Percentiles rank a stretch among this genome's conserved stretches.
Conservation (phyloP, 2,329 filamentous ascomycete genomes). For the Thelonectria olida region DNA sequence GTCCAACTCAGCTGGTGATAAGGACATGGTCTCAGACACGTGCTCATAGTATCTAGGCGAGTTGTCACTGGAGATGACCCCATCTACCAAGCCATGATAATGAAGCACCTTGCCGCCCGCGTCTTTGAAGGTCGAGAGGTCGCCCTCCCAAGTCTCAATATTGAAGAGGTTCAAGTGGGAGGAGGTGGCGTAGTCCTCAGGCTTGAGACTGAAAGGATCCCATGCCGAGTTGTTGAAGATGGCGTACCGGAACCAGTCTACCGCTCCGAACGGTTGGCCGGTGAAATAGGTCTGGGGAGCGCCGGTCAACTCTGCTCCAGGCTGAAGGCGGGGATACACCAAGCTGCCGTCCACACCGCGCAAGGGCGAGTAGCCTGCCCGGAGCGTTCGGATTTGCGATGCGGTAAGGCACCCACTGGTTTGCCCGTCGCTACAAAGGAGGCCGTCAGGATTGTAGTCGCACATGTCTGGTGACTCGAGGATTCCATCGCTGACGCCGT, state of each 20-base stretch:
- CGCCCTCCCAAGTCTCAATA: conserved; percentile 46
- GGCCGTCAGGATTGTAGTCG: not conserved
- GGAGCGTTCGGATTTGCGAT: conserved; percentile 11
- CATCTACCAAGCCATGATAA: conserved; percentile 55
- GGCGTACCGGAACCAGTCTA: conserved; percentile 20
- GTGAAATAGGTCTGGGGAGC: no score
- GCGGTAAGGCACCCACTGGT: conserved; percentile 8
- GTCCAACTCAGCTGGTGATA: conserved; percentile 46
- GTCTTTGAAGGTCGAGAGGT: conserved; percentile 48
- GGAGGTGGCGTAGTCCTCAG: conserved; percentile 50
- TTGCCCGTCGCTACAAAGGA: conserved; percentile 54
- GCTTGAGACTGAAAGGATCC: conserved; percentile 1
- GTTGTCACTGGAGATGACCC: conserved; percentile 49
- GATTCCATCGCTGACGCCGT: not conserved
- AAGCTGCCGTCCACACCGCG: conserved; percentile 47
- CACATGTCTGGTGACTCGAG: not conserved
- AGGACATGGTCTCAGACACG: conserved; percentile 35
- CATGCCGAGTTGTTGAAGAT: conserved; percentile 22
- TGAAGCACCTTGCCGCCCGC: conserved; percentile 54
- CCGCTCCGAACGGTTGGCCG: conserved; percentile 49
- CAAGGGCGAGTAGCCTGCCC: not conserved
- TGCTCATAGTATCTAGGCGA: conserved; percentile 34
- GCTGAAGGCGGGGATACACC: conserved; percentile 12
- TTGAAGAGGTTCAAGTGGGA: conserved; percentile 30
- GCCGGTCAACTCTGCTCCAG: conserved; percentile 44